phyloP scores from a whole-genome alignment of 2,329 filamentous ascomycete genomes.

The Mollisia scopiformis region DNA sequence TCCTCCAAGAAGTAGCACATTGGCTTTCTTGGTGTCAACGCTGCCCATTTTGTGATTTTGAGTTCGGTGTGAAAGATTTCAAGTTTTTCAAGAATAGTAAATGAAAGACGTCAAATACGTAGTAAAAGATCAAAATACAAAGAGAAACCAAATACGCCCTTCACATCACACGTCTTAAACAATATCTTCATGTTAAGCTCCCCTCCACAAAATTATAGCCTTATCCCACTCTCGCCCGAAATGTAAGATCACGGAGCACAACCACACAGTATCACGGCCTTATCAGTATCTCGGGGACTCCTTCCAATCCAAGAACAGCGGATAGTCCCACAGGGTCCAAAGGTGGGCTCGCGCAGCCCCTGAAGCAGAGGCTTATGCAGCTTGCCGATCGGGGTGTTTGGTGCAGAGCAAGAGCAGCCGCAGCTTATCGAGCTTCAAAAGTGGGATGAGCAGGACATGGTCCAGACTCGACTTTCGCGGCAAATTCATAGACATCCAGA shows the following conservation, averaged over 20 bases:
- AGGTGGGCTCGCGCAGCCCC: neutral
- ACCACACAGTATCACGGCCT: neutral
- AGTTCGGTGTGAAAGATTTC: neutral
- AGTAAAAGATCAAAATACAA: no score
- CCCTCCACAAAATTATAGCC: neutral
- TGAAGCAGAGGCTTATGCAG: neutral
- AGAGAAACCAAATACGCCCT: neutral
- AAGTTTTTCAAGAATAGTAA: no score
- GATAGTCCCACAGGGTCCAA: neutral
- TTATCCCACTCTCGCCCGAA: constrained; percentile 1
- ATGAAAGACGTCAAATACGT: no score
- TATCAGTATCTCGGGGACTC: neutral
- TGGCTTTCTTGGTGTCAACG: constrained; percentile 6
- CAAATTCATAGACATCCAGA: no score
- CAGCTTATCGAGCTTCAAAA: neutral
- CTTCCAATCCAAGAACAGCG: neutral
- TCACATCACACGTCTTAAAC: neutral
- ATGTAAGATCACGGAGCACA: neutral
- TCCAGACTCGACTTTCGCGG: no score
- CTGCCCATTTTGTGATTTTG: neutral
- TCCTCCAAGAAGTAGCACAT: constrained; percentile 27
- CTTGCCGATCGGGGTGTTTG: neutral
- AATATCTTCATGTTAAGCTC: neutral
- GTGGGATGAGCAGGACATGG: neutral
- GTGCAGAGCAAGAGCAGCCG: neutral